These are phyloP conservation scores for Cucumis hystrix DNA, from an alignment of 306 rosid species.

Conservation along the genomic window DNA sequence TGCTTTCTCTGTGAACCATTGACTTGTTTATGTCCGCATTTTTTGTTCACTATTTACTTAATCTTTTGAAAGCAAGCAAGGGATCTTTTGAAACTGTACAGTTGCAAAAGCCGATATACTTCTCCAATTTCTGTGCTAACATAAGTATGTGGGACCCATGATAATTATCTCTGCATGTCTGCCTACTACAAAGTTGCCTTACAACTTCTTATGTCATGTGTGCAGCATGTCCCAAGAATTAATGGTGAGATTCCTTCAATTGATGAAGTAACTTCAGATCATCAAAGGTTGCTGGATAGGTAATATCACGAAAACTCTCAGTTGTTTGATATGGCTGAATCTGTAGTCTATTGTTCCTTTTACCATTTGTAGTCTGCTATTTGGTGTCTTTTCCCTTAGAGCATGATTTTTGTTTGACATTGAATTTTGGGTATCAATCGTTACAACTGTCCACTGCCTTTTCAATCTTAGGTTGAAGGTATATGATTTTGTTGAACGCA, in stretches of 20 bases:
- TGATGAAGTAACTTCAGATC: conserved; percentile 89
- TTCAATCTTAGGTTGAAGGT: conserved; percentile 40
- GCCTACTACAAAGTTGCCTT: conserved; percentile 1
- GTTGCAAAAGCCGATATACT: not conserved
- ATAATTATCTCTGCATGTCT: not conserved
- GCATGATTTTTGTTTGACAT: not conserved
- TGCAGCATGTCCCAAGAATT: conserved; percentile 85
- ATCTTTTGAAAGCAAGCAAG: not conserved
- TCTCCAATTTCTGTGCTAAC: not conserved
- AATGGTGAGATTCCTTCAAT: conserved; percentile 87
- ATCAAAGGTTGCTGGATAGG: conserved; percentile 86
- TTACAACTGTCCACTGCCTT: not conserved
- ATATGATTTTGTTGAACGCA: conserved; percentile 49
- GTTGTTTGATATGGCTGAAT: not conserved
- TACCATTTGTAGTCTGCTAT: not conserved
- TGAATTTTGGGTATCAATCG: not conserved
- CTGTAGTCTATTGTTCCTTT: not conserved
- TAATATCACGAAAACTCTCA: conserved; percentile 11
- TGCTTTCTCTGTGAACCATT: not conserved
- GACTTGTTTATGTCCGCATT: not conserved
- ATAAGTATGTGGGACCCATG: not conserved
- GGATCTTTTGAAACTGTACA: not conserved
- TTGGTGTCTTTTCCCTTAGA: not conserved
- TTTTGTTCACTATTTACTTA: not conserved
- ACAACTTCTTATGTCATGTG: conserved; percentile 3